Evolutionary conservation across 768 basidiomycete species (phyloP).

Genomic region (Chlorophyllum brunneum): DNA sequence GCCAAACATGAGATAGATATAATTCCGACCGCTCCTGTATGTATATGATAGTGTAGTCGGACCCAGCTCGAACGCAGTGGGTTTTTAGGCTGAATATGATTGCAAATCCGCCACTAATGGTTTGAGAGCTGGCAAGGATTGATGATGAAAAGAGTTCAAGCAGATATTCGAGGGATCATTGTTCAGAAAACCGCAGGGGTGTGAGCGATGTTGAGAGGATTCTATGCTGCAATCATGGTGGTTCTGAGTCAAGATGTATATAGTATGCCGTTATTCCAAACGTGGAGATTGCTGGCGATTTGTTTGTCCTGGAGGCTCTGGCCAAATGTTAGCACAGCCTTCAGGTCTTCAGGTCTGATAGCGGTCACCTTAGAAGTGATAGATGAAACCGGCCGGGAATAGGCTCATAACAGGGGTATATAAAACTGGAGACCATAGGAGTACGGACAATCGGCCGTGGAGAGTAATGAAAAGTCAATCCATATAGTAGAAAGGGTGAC

Average conservation of each 20-base stretch:
- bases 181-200: slow-evolving; percentile 6
- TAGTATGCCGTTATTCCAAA: not conserved
- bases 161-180: slow-evolving; percentile 30
- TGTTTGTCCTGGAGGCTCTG: not conserved
- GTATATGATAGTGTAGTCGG: slow-evolving; percentile 10
- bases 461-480: too few relatives aligned
- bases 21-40: not conserved
- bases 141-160: not conserved
- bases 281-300: not conserved
- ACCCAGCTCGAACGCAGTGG: not conserved
- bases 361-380: too few relatives aligned
- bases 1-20: slow-evolving; percentile 65
- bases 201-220: not conserved
- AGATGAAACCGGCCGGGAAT: too few relatives aligned
- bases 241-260: slow-evolving; percentile 5
- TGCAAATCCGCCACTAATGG: not conserved
- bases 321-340: slow-evolving; percentile 7
- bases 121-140: not conserved
- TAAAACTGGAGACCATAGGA: too few relatives aligned
- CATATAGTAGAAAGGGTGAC: too few relatives aligned
- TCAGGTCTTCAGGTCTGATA: too few relatives aligned
- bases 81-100: not conserved
- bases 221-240: slow-evolving; percentile 8
- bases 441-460: too few relatives aligned
- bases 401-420: too few relatives aligned